Conservation (phyloP, 1,139 yeast genomes). For the Wickerhamomyces sp. region DNA sequence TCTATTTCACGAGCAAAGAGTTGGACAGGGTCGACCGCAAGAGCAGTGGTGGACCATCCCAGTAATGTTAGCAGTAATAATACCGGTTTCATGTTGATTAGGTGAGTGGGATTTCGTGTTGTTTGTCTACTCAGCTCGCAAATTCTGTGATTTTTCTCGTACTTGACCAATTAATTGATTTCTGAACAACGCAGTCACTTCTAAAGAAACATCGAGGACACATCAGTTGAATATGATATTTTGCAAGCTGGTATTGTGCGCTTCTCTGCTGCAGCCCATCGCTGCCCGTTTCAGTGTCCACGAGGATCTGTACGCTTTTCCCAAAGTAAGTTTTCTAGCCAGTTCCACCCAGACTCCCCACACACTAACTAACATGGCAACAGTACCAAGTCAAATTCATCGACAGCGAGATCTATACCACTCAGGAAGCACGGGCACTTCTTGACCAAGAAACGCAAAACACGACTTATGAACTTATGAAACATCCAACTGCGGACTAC, state of each 20-base stretch:
- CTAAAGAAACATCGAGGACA: too few species aligned
- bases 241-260: not conserved
- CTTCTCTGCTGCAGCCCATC: not conserved
- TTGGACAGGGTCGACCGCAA: conserved; percentile 2
- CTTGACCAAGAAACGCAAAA: not conserved
- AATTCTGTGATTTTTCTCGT: too few species aligned
- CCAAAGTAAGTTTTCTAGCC: conserved; percentile 22
- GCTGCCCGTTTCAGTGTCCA: conserved; percentile 10
- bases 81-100: too few species aligned
- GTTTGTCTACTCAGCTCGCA: too few species aligned
- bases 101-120: too few species aligned
- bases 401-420: conserved; percentile 2
- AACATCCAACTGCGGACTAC: conserved; percentile 9
- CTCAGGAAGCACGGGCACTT: conserved; percentile 1
- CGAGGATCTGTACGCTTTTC: conserved; percentile 19
- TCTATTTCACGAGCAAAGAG: conserved; percentile 4
- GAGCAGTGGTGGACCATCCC: not conserved
- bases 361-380: not conserved
- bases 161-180: too few species aligned
- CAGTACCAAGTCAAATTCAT: not conserved
- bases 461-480: conserved; percentile 25
- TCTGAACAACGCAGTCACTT: too few species aligned
- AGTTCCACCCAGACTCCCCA: not conserved
- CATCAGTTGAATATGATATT: conserved; percentile 2
- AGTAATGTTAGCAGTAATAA: too few species aligned